Base-by-base conservation (phyloP, 2,329 filamentous ascomycete species). In the Penicillium brevicompactum region DNA sequence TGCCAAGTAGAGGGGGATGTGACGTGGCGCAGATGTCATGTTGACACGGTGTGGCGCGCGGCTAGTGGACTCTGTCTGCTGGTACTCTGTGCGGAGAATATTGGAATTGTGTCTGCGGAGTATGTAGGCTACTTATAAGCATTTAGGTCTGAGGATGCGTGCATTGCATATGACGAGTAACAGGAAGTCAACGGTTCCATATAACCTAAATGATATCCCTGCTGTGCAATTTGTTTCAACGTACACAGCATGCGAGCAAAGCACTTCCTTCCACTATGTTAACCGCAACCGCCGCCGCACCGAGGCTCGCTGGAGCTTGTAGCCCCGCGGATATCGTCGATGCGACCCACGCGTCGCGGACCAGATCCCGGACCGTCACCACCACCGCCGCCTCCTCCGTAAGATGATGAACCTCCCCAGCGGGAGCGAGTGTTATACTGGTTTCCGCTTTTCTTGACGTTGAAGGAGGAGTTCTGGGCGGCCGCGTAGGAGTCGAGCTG, bases 401-500 rank as follows among this genome's bases (percentile, higher is more conserved):
- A 16, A 61, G 18, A 46, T 58, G 46, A 60, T 45, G 51, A 16
- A 14, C 14, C 22, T 41, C 64, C 63, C 60, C 70, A 67, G 13
- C 65, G 64, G 41, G 64, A 47, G 24, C 67, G 64, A 10, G 63
- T 61, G 22, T 61, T 61, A 24, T 58, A 58, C 5, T 56, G 52
- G 31, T 69, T 69, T 9, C 57, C 57, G 14, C 73, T 51, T 32
- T 70, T 72, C 48, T 67, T 58, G 24, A 76, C 62, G 49, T 80
- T 81, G 64, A 80, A 82, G 27, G 72, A 66, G 1, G 77, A 80
- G 31, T 70, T 70, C 57, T 78, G 65, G 2, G 79, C 79, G 7
- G 79, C 74, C 13, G 67, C 64, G 57, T 79, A 78, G 1, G 78
- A 71, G 56, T 81, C 77, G 32, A 81, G 61, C 77, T 79, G 57